Evolutionary conservation across 2,329 filamentous ascomycete species (phyloP).

Genomic region (Cytospora schulzeri): DNA sequence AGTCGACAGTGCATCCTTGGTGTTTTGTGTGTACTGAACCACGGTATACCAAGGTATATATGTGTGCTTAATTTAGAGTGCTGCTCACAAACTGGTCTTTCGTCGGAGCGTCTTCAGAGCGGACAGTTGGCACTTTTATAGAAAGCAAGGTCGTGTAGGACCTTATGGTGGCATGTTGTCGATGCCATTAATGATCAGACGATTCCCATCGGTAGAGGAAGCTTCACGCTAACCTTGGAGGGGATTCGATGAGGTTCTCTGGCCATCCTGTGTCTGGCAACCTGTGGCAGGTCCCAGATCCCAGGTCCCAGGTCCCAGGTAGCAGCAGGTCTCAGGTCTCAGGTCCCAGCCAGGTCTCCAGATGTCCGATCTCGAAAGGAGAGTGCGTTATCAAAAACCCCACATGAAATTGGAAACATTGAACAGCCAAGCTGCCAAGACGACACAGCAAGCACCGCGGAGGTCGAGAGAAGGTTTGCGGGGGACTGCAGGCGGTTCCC

Average conservation of each 20-base stretch:
- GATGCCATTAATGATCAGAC: background rate
- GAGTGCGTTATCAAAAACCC: background rate
- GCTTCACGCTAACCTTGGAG: background rate
- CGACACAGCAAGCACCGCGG: background rate
- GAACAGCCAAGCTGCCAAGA: too few relatives aligned
- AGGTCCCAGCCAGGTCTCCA: background rate
- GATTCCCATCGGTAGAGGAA: background rate
- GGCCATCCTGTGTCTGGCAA: background rate
- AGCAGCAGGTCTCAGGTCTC: background rate
- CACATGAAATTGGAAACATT: background rate
- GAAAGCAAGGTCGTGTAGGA: too few relatives aligned
- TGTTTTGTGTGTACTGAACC: background rate
- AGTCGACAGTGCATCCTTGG: background rate
- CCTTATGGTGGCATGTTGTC: background rate
- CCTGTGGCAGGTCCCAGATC: background rate
- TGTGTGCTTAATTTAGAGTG: background rate
- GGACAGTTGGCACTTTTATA: background rate
- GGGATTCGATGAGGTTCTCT: background rate
- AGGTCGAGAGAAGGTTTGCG: conserved; percentile 15
- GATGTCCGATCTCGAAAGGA: background rate
- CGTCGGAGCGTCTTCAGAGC: background rate
- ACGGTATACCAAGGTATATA: background rate
- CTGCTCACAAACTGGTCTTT: background rate
- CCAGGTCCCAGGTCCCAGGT: background rate
- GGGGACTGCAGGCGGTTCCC: conserved; percentile 21